Conservation (phyloP, 345 rosid species). For the Adansonia digitata region DNA sequence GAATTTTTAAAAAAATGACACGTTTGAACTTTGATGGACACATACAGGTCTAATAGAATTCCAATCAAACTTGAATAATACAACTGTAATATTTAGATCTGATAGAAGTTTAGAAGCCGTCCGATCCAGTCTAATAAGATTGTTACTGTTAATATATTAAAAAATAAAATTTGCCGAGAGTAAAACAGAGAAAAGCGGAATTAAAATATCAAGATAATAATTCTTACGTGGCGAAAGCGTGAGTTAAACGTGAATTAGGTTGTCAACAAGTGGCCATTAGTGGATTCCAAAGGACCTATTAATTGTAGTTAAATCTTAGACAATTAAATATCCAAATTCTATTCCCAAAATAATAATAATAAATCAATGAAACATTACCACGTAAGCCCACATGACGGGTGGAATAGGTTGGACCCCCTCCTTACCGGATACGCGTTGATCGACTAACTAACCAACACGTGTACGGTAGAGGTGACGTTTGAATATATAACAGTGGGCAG, state of each 20-base stretch:
- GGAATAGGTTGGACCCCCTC: slow-evolving; percentile 38
- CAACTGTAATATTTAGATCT: too few relatives aligned
- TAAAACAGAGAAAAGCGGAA: background rate
- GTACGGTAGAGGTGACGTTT: slow-evolving; percentile 45
- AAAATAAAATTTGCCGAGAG: too few relatives aligned
- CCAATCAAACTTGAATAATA: too few relatives aligned
- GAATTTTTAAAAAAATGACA: too few relatives aligned
- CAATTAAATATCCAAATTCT: background rate
- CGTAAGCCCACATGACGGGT: slow-evolving; percentile 84
- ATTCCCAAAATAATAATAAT: background rate
- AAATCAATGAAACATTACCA: slow-evolving; percentile 33
- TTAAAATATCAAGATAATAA: background rate
- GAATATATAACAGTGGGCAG: slow-evolving; percentile 45
- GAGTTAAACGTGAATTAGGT: background rate
- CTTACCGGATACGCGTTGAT: slow-evolving; percentile 39
- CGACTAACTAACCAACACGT: slow-evolving; percentile 50
- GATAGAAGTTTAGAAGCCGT: too few relatives aligned
- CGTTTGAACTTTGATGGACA: too few relatives aligned
- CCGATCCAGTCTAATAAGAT: too few relatives aligned
- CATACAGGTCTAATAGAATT: too few relatives aligned
- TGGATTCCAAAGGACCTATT: slow-evolving; percentile 44
- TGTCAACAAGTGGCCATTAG: slow-evolving; percentile 14
- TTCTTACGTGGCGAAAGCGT: slow-evolving; percentile 1
- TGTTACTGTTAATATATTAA: too few relatives aligned
- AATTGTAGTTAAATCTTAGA: slow-evolving; percentile 29